Conservation (phyloP, 1,284 basidiomycete species). For the Puccinia novopanici region DNA sequence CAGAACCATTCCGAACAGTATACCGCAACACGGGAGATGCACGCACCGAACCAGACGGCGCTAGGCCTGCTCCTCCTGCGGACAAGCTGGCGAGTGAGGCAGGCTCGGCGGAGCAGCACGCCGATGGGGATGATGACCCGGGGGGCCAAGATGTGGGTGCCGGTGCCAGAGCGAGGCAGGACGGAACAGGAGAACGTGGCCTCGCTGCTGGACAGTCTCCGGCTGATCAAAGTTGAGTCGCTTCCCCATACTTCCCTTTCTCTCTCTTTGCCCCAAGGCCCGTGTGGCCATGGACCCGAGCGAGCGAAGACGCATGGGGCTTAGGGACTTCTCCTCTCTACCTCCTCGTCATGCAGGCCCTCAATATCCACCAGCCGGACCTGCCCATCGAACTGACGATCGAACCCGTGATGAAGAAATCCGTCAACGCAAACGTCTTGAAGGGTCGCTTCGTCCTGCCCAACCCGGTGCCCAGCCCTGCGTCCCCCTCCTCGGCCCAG, state of each 20-base stretch:
- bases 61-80: too few relatives aligned
- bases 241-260: not conserved
- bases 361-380: constrained; percentile 29
- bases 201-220: constrained; percentile 32
- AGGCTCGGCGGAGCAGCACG: too few relatives aligned
- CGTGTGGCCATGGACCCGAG: not conserved
- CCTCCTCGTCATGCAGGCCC: constrained; percentile 28
- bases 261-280: not conserved
- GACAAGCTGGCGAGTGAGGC: too few relatives aligned
- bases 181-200: constrained; percentile 24
- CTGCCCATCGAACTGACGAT: constrained; percentile 64
- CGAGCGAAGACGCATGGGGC: not conserved
- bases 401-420: constrained; percentile 71
- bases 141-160: constrained; percentile 48
- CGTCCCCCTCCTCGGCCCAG: not conserved
- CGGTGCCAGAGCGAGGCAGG: constrained; percentile 26
- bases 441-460: constrained; percentile 74
- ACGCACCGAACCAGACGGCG: too few relatives aligned
- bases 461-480: constrained; percentile 68
- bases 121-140: too few relatives aligned
- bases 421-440: constrained; percentile 70
- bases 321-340: not conserved
- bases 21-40: too few relatives aligned
- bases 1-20: too few relatives aligned
- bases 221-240: constrained; percentile 41